phyloP scores from a whole-genome alignment of 768 basidiomycete genomes.

The Boletus edulis region DNA sequence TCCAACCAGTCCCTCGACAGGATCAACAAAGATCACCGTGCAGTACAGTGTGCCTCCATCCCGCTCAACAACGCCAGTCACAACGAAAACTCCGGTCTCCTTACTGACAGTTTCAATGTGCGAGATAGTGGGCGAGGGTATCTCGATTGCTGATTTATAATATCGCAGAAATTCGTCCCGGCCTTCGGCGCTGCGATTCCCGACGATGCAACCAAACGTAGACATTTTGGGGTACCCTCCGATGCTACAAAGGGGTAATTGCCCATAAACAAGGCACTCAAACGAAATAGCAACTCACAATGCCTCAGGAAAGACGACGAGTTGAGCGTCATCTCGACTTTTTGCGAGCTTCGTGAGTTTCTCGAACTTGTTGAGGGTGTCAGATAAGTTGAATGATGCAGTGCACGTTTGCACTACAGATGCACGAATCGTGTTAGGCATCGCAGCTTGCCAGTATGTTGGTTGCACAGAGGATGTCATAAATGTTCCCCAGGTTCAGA shows the following conservation, averaged over 20 bases:
- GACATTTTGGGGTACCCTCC: slow-evolving; percentile 63
- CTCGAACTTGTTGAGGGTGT: slow-evolving; percentile 51
- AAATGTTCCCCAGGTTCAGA: neutral
- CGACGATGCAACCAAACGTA: slow-evolving; percentile 42
- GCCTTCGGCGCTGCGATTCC: slow-evolving; percentile 47
- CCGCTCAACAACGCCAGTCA: slow-evolving; percentile 59
- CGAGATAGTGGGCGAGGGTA: slow-evolving; percentile 50
- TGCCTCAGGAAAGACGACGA: slow-evolving; percentile 57
- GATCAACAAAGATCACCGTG: slow-evolving; percentile 55
- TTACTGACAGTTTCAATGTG: slow-evolving; percentile 48
- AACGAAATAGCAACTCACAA: slow-evolving; percentile 39
- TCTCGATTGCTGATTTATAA: slow-evolving; percentile 50
- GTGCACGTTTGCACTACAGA: slow-evolving; percentile 55
- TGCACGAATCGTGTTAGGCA: slow-evolving; percentile 39
- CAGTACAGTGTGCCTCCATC: slow-evolving; percentile 63
- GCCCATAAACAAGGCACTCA: neutral
- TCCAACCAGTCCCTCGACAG: slow-evolving; percentile 48
- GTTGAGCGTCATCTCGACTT: slow-evolving; percentile 44
- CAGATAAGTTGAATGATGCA: slow-evolving; percentile 42
- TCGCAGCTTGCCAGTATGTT: slow-evolving; percentile 1
- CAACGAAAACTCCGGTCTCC: slow-evolving; percentile 50
- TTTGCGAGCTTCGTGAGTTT: slow-evolving; percentile 43
- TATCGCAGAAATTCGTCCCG: slow-evolving; percentile 61
- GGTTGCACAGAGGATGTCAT: neutral
- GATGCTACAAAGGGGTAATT: slow-evolving; percentile 32